These are phyloP conservation scores for Cocos nucifera DNA, from an alignment of 176 grass and related monocot species.

Conservation along the genomic window DNA sequence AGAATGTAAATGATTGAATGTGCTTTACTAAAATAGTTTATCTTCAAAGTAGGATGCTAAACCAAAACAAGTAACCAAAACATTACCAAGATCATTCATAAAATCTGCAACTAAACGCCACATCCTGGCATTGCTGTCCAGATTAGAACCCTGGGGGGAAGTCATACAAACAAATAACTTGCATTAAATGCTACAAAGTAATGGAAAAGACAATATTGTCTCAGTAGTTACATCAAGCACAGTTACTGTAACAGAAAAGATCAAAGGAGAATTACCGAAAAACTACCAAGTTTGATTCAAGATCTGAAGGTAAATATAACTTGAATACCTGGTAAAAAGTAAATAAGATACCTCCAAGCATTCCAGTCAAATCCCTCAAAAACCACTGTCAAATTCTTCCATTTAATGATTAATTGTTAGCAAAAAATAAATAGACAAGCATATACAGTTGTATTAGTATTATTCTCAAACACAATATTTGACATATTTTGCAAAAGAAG, in stretches of 20 bases:
- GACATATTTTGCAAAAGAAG: too few species aligned
- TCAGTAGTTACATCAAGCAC: constrained; percentile 6
- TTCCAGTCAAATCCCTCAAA: constrained; percentile 90
- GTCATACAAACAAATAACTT: neutral
- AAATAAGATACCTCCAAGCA: constrained; percentile 94
- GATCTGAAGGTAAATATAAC: constrained; percentile 1
- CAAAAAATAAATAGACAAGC: neutral
- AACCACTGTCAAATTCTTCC: constrained; percentile 67
- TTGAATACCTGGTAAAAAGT: constrained; percentile 83
- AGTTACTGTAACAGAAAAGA: neutral
- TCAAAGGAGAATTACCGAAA: too few species aligned
- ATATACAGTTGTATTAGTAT: too few species aligned
- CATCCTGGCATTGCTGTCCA: constrained; percentile 92
- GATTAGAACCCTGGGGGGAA: constrained; percentile 80
- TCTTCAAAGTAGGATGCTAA: too few species aligned
- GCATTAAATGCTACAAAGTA: neutral
- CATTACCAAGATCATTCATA: constrained; percentile 96
- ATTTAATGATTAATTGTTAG: constrained; percentile 4
- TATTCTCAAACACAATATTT: too few species aligned
- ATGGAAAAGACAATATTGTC: neutral
- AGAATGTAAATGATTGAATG: too few species aligned
- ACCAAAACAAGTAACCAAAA: neutral
- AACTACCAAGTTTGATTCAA: neutral
- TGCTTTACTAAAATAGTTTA: too few species aligned
- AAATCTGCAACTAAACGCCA: constrained; percentile 97